Conservation (phyloP, 176 grass and related monocot genomes). For the Triticum dicoccoides region DNA sequence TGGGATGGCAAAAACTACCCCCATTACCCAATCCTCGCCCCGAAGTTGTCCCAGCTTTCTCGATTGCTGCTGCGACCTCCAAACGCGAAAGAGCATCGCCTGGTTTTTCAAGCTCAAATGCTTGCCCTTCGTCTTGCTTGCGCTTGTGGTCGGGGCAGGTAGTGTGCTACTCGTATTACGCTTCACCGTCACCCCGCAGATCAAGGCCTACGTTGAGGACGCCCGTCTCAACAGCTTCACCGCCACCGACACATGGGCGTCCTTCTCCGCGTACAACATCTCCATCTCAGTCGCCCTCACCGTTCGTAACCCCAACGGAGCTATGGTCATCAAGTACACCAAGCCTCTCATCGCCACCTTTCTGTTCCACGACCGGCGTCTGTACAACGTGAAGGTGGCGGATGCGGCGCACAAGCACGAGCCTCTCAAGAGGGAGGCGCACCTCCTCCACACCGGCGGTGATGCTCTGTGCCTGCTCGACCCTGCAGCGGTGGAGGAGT, state of each 20-base stretch:
- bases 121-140: no score
- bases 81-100: no score
- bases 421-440: not conserved
- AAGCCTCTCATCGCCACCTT: conserved; percentile 2
- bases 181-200: not conserved
- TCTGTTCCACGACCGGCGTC: conserved; percentile 3
- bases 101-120: no score
- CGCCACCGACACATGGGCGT: not conserved
- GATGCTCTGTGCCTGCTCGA: not conserved
- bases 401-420: not conserved
- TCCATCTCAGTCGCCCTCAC: not conserved
- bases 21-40: no score
- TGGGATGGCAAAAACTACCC: no score
- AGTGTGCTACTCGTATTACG: not conserved
- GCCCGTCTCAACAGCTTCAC: not conserved
- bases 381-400: not conserved
- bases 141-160: no score
- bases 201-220: not conserved
- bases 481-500: not conserved
- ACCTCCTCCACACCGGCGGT: not conserved
- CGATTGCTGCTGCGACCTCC: no score
- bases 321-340: not conserved
- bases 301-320: conserved; percentile 2
- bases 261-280: conserved; percentile 16
- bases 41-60: no score